phyloP scores from a whole-genome alignment of 106 monocot genomes.

The Dendrobium chrysotoxum region DNA sequence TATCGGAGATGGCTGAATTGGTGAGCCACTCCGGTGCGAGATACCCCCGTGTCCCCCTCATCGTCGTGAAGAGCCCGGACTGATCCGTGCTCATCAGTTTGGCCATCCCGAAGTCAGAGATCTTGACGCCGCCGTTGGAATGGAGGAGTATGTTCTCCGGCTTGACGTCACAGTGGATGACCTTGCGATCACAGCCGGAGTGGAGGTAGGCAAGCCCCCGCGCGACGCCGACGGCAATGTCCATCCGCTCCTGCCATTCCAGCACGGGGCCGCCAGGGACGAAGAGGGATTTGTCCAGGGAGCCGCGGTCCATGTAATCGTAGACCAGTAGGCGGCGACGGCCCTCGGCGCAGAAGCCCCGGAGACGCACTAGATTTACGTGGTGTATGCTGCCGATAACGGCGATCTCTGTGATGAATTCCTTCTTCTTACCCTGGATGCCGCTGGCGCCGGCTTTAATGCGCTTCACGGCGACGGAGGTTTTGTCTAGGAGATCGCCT shows the following conservation, averaged over 20 bases:
- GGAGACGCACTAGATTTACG: slow-evolving; percentile 81
- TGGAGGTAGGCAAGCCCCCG: slow-evolving; percentile 81
- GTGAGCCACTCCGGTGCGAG: slow-evolving; percentile 87
- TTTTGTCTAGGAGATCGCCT: slow-evolving; percentile 57
- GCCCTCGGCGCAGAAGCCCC: slow-evolving; percentile 80
- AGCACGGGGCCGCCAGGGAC: slow-evolving; percentile 36
- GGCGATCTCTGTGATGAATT: slow-evolving; percentile 91
- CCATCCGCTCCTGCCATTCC: slow-evolving; percentile 64
- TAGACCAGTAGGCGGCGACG: slow-evolving; percentile 63
- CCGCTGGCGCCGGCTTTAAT: slow-evolving; percentile 38
- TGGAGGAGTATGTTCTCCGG: slow-evolving; percentile 84
- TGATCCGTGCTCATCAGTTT: slow-evolving; percentile 68
- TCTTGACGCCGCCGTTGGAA: slow-evolving; percentile 49
- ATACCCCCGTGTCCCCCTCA: slow-evolving; percentile 88
- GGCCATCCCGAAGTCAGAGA: slow-evolving; percentile 74
- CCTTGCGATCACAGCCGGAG: slow-evolving; percentile 52
- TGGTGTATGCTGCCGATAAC: slow-evolving; percentile 93
- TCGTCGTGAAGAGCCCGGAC: slow-evolving; percentile 58
- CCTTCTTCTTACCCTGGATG: slow-evolving; percentile 47
- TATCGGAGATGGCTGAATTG: slow-evolving; percentile 67
- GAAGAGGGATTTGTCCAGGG: slow-evolving; percentile 77
- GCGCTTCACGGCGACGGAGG: slow-evolving; percentile 72
- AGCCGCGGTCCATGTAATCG: slow-evolving; percentile 93
- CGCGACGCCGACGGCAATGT: slow-evolving; percentile 74
- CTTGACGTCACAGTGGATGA: slow-evolving; percentile 85